Base-by-base conservation (phyloP, 2,329 filamentous ascomycete species). In the Fusarium musae region DNA sequence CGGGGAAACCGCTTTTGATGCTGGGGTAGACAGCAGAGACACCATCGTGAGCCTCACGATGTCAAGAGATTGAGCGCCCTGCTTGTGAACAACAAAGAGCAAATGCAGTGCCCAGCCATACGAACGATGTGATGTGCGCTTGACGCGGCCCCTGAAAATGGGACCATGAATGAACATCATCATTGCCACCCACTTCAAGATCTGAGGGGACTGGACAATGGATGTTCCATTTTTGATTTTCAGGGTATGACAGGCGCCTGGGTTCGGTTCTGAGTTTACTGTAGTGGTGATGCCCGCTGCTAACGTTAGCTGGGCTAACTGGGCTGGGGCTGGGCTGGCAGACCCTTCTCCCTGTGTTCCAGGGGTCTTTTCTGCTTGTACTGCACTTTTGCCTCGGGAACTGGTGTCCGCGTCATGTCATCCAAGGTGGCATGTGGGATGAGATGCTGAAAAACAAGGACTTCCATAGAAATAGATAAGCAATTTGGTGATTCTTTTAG, bases 341-440 rank as follows among this genome's bases (percentile, higher is more conserved):
- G 66, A 68, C 52, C 62, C 66, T 69, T 69, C 42, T 49, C 37
- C 46, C 61, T 71, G 70, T 70, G 66, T 72, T 71, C 66, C 70
- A 73, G 70, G 70, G 70, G 70, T 66, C 54, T 42, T 42, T 42
- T 43, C 47, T 50, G 28, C 21, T 28, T 50, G 30, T 21, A 13
- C 28, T 72, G 49, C 61, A 58, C 52, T 54, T 64, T 59, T 71
- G 40, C 64, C 59, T 72, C 67, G 71, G 71, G 50, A 59, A 52
- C 71, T 61, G 63, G 65, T 59, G 66, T 56, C 71, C 71, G 63
- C 46, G 52, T 70, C 66, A 54, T 61, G 44, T 63, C 54, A 65
- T 44, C 63, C 34, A 46, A 43, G 34, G 53, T 60, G 66, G 42
- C 66, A 70, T 70, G 66, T 68, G 66, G 63, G 56, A 62, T 68